Conservation (phyloP, 1,139 yeast species). For the Kurtzmaniella quercitrusa region DNA sequence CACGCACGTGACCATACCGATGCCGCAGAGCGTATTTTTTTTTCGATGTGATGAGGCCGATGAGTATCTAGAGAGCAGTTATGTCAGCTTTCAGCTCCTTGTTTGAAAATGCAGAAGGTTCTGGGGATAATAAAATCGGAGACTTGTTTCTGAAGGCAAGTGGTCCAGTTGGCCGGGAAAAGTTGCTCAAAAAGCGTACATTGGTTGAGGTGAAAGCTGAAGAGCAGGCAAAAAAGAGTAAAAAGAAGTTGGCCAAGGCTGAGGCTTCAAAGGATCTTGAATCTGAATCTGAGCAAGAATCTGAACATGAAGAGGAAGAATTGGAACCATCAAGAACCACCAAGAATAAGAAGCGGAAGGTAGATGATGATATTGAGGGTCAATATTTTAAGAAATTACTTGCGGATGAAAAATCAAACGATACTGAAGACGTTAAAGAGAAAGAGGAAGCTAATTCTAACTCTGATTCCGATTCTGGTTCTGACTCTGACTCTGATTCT, state of each 20-base stretch:
- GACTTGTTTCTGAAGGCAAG: constrained; percentile 36
- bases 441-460: constrained; percentile 6
- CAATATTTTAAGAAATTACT: constrained; percentile 41
- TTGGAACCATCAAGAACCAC: constrained; percentile 12
- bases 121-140: constrained; percentile 38
- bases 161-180: constrained; percentile 34
- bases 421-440: constrained; percentile 7
- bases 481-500: constrained; percentile 12
- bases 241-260: constrained; percentile 10
- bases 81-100: constrained; percentile 34
- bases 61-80: not conserved
- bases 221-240: constrained; percentile 14
- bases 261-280: not conserved
- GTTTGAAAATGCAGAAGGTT: constrained; percentile 24
- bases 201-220: constrained; percentile 18
- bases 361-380: constrained; percentile 45
- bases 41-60: not conserved
- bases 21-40: not conserved
- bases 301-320: constrained; percentile 14
- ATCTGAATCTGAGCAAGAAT: constrained; percentile 11
- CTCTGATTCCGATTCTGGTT: constrained; percentile 13
- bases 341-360: constrained; percentile 20
- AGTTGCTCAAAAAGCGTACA: constrained; percentile 23
- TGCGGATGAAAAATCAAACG: constrained; percentile 16
- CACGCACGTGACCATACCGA: not conserved